phyloP scores from a whole-genome alignment of 2,329 filamentous ascomycete genomes.

The Phialophora macrospora region DNA sequence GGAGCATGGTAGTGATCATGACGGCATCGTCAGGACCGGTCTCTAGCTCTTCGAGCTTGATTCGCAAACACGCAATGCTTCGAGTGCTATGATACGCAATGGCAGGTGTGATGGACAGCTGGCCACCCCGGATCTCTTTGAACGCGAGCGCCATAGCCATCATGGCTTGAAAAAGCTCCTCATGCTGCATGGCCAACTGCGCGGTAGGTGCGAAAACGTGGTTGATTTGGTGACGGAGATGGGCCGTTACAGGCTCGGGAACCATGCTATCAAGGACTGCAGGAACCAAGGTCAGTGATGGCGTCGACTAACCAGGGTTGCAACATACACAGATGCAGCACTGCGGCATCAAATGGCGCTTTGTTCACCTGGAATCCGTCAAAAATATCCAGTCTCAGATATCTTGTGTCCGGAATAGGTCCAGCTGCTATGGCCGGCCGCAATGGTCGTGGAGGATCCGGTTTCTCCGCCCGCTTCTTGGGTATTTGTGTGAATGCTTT shows the following conservation, averaged over 20 bases:
- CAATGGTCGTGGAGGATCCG: not conserved
- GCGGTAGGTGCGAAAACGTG: not conserved
- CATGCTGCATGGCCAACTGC: constrained; percentile 12
- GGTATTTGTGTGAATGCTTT: not conserved
- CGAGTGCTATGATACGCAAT: constrained; percentile 7
- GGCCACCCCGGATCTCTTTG: not conserved
- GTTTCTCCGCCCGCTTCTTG: constrained; percentile 1
- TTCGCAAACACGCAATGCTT: constrained; percentile 8
- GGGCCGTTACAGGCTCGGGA: not conserved
- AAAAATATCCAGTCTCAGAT: not conserved
- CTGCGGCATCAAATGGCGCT: not conserved
- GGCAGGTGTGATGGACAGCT: constrained; percentile 4
- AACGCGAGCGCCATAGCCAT: constrained; percentile 13
- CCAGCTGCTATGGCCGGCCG: not conserved
- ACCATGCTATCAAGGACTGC: not conserved
- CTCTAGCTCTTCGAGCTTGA: constrained; percentile 3
- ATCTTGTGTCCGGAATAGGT: not conserved
- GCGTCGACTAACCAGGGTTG: not conserved
- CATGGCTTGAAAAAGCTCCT: constrained; percentile 14
- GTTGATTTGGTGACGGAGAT: not conserved
- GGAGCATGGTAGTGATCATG: constrained; percentile 11
- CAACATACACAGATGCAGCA: not conserved
- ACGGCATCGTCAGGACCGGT: constrained; percentile 20
- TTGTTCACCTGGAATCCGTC: not conserved
- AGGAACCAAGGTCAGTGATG: not conserved